phyloP scores from a whole-genome alignment of 2,329 filamentous ascomycete species.

The Epicoccum nigrum region DNA sequence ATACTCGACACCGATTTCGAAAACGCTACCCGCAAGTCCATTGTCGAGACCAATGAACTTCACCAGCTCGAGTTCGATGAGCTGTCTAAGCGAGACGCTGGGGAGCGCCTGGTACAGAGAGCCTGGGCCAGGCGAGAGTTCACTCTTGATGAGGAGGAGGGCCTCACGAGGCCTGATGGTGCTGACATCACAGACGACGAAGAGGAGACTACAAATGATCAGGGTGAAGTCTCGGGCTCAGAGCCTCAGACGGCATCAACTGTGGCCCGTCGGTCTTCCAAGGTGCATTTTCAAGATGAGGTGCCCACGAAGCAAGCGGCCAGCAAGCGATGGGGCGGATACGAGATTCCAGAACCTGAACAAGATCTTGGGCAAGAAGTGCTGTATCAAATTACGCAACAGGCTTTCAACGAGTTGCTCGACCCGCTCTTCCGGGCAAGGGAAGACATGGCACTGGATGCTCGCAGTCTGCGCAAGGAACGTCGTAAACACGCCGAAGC shows the following conservation, averaged over 20 bases:
- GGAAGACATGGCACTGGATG: slow-evolving; percentile 76
- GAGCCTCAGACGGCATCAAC: slow-evolving; percentile 11
- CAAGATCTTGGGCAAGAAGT: slow-evolving; percentile 85
- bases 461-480: slow-evolving; percentile 51
- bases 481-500: slow-evolving; percentile 30
- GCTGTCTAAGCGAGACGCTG: slow-evolving; percentile 6
- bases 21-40: slow-evolving; percentile 23
- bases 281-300: slow-evolving; percentile 77
- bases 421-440: slow-evolving; percentile 82
- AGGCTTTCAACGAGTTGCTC: slow-evolving; percentile 90
- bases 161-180: slow-evolving; percentile 52
- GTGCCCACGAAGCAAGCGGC: slow-evolving; percentile 70
- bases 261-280: slow-evolving; percentile 76
- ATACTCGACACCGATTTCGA: slow-evolving; percentile 35
- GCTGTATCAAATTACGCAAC: slow-evolving; percentile 87
- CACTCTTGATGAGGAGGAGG: slow-evolving; percentile 86
- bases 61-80: slow-evolving; percentile 10
- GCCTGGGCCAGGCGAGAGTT: slow-evolving; percentile 77
- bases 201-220: slow-evolving; percentile 3
- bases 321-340: slow-evolving; percentile 74
- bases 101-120: slow-evolving; percentile 59
- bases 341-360: slow-evolving; percentile 80
- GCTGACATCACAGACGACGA: slow-evolving; percentile 17
- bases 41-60: slow-evolving; percentile 21
- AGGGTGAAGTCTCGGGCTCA: slow-evolving; percentile 13